phyloP scores from a whole-genome alignment of 768 basidiomycete species.

The Gymnopilus dilepis region DNA sequence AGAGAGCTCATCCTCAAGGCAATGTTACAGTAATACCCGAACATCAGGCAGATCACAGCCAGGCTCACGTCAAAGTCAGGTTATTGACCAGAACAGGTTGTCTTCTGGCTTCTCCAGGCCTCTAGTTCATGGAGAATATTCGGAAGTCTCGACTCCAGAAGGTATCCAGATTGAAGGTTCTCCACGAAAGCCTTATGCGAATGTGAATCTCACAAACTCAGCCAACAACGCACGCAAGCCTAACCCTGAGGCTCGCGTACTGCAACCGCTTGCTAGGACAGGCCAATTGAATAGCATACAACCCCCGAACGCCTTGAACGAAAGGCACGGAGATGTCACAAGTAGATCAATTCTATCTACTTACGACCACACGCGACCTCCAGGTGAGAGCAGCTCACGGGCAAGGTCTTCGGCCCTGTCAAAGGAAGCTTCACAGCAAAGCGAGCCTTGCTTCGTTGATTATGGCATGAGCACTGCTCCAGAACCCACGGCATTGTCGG shows the following conservation, averaged over 20 bases:
- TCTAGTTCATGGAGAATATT: neutral
- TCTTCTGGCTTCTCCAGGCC: conserved; percentile 4
- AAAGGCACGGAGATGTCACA: neutral
- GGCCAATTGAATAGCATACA: neutral
- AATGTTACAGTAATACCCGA: neutral
- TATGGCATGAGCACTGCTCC: conserved; percentile 13
- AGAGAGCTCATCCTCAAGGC: conserved; percentile 12
- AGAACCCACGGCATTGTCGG: conserved; percentile 15
- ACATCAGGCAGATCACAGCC: conserved; percentile 4
- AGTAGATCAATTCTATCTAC: neutral
- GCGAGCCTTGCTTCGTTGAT: conserved; percentile 4
- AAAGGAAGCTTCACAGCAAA: conserved; percentile 3
- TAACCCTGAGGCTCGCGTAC: neutral
- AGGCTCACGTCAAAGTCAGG: conserved; percentile 8
- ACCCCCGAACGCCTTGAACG: neutral
- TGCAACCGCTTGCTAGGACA: neutral
- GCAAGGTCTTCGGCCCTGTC: neutral
- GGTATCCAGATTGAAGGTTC: neutral
- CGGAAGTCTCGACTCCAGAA: neutral
- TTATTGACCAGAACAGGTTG: conserved; percentile 3
- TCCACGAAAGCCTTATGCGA: neutral
- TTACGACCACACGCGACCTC: conserved; percentile 14
- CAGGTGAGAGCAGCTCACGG: conserved; percentile 12
- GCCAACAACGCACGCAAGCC: neutral
- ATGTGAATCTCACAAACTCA: neutral